These are phyloP conservation scores for Sarocladium kiliense DNA, from an alignment of 2,329 filamentous ascomycete genomes.

Conservation along the genomic window DNA sequence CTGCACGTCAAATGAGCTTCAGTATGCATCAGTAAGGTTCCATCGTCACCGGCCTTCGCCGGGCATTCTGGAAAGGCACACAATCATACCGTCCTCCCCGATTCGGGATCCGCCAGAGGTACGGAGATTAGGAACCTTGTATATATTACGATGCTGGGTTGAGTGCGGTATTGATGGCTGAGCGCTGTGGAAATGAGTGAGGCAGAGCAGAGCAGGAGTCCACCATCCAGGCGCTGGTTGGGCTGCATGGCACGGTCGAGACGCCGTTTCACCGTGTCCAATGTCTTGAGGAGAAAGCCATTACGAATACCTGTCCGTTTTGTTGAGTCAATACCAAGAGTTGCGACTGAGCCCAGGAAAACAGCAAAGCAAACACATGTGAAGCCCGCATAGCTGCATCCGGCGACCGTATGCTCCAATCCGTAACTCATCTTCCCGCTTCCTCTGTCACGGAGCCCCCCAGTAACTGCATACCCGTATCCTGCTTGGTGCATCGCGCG, in stretches of 20 bases:
- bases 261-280: background rate
- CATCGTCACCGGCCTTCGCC: background rate
- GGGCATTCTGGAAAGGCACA: background rate
- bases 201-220: background rate
- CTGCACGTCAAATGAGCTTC: background rate
- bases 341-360: no score
- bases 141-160: background rate
- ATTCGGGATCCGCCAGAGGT: background rate
- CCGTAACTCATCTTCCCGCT: background rate
- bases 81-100: background rate
- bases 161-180: background rate
- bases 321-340: no score
- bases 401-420: background rate
- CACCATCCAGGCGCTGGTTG: background rate
- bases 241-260: background rate
- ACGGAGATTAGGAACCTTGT: background rate
- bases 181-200: background rate
- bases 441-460: background rate
- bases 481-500: background rate
- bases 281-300: no score
- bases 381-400: slow-evolving; percentile 3
- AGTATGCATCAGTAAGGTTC: background rate
- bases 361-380: background rate
- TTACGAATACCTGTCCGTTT: no score
- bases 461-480: background rate